Base-by-base conservation (phyloP, 164 flowering plant genomes). In the Pachysandra terminalis region DNA sequence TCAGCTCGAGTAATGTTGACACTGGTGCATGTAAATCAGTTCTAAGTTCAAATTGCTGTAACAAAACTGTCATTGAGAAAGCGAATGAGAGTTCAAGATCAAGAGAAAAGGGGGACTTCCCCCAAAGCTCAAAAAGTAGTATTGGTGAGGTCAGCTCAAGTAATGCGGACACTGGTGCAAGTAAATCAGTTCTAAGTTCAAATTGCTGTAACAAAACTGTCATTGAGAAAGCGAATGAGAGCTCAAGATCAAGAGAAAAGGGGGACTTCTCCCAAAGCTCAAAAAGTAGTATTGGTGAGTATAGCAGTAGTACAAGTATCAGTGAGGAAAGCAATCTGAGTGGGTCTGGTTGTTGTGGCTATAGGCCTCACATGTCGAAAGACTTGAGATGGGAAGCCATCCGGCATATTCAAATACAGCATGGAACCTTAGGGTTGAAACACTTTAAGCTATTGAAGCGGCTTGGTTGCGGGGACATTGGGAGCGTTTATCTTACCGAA, bases 391-490 rank as follows among this genome's bases (percentile, higher is more conserved):
- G 96, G 98, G 85, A 87, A 64, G 92, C 90, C 49, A 79, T 93
- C 66, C 83, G 54, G 54, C 67, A 28, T 64, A 77, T 82, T 66
- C 86, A 82, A 71, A 81, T 74, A 80, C 83, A 82, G 68, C 83
- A 91, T 67, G 88, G 87, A 19, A 71, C 64, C 73, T 57, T 93
- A 58, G 75, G 84, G 64, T 60, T 87, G 74, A 83, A 72, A 65
- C 84, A 88, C 68, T 93, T 91, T 65, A 93, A 87, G 78, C 74
- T 94, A 61, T 74, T 86, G 45, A 91, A 77, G 80, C 85, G 80
- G 79, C 84, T 94, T 61, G 98, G 98, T 51, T 82, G 85, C 77
- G 98, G 98, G 69, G 98, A 93, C 73, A 86, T 93, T 74, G 98
- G 94, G 19, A 86, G 80, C 54, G 94, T 91, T 54, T 88, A 93